These are phyloP conservation scores for Arachis hypogaea DNA, from an alignment of 306 rosid species.

Conservation along the genomic window DNA sequence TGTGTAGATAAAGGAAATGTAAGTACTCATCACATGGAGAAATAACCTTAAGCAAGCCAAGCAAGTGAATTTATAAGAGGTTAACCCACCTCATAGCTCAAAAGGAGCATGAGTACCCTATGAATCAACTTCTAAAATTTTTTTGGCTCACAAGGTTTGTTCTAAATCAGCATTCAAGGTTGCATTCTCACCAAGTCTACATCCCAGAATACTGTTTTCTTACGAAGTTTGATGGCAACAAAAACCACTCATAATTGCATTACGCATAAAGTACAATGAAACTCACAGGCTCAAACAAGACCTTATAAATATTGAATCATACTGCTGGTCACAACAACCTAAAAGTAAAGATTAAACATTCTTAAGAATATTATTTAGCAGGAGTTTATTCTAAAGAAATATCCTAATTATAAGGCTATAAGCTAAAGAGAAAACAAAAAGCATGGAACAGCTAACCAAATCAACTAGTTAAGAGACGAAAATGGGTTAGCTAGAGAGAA, in stretches of 20 bases:
- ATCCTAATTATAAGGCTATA: neutral
- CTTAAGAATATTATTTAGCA: neutral
- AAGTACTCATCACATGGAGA: constrained; percentile 16
- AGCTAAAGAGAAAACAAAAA: neutral
- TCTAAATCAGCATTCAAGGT: constrained; percentile 1
- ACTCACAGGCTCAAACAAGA: constrained; percentile 20
- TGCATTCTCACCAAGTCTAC: constrained; percentile 6
- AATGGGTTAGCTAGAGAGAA: constrained; percentile 4
- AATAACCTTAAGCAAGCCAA: constrained; percentile 11
- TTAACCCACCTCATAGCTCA: neutral
- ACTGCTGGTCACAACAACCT: constrained; percentile 5
- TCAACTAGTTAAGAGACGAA: constrained; percentile 4
- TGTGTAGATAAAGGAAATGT: constrained; percentile 14
- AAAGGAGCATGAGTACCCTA: neutral
- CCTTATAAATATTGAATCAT: constrained; percentile 13
- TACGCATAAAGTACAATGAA: neutral
- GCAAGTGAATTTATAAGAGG: constrained; percentile 14
- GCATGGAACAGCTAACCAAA: constrained; percentile 25
- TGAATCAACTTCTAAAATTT: neutral
- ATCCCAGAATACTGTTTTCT: constrained; percentile 3
- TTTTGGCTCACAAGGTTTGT: neutral
- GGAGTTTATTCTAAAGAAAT: neutral
- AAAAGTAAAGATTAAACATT: neutral
- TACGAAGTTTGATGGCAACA: neutral
- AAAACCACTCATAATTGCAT: neutral